These are phyloP conservation scores for Terana coerulea DNA, from an alignment of 768 basidiomycete species.

Conservation along the genomic window DNA sequence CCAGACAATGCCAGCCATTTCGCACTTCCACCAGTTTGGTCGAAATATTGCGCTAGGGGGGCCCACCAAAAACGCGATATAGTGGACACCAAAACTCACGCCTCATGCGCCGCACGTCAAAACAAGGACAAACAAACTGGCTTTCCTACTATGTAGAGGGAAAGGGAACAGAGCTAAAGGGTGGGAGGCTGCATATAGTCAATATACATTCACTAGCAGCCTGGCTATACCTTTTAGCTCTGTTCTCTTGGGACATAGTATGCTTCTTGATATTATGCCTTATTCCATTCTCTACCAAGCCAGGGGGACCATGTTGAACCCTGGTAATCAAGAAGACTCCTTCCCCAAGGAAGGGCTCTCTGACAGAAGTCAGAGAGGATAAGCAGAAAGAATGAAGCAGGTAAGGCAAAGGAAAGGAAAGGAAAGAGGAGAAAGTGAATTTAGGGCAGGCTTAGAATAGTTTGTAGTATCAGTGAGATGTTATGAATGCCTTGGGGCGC, in stretches of 20 bases:
- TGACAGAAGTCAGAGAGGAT: constrained; percentile 18
- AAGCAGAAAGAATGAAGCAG: constrained; percentile 3
- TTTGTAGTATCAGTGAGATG: too few relatives aligned
- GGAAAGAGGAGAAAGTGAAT: too few relatives aligned
- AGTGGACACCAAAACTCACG: constrained; percentile 29
- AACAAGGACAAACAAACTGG: constrained; percentile 22
- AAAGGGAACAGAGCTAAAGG: too few relatives aligned
- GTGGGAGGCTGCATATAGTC: too few relatives aligned
- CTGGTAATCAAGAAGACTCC: not conserved
- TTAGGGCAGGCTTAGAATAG: too few relatives aligned
- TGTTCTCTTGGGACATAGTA: not conserved
- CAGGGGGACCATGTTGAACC: not conserved
- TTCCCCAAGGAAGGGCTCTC: not conserved
- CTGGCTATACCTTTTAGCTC: not conserved
- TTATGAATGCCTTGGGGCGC: too few relatives aligned
- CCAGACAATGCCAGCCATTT: not conserved
- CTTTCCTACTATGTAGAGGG: constrained; percentile 29
- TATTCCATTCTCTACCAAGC: not conserved
- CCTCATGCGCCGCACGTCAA: constrained; percentile 19
- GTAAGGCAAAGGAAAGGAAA: too few relatives aligned
- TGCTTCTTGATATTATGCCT: not conserved
- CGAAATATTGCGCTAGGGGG: constrained; percentile 7
- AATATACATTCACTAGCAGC: too few relatives aligned
- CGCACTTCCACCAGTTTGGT: constrained; percentile 4
- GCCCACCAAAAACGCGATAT: constrained; percentile 22